These are phyloP conservation scores for Apophysomyces variabilis DNA, from an alignment of 371 early-diverging fungal species.

Conservation along the genomic window DNA sequence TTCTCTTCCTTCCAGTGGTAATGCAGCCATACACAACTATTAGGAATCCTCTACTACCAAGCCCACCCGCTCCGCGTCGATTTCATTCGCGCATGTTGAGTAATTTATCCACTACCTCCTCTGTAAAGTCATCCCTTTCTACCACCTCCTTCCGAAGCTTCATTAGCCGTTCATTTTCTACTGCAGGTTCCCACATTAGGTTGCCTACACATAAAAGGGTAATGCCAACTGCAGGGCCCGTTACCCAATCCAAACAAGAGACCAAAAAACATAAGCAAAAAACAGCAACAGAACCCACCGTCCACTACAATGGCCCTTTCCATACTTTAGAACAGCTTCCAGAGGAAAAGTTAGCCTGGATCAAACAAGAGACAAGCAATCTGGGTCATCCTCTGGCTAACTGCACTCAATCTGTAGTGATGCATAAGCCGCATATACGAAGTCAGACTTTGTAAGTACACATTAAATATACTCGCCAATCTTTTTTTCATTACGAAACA, in stretches of 20 bases:
- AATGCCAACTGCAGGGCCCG: neutral
- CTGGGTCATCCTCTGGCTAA: constrained; percentile 26
- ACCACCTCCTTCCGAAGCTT: constrained; percentile 11
- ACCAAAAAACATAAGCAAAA: neutral
- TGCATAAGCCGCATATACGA: constrained; percentile 27
- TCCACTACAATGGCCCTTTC: constrained; percentile 39
- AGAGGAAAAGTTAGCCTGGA: constrained; percentile 35
- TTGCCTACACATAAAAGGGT: constrained; percentile 5
- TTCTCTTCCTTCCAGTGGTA: constrained; percentile 5
- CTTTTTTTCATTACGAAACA: neutral
- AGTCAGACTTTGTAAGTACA: constrained; percentile 28
- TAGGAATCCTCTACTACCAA: constrained; percentile 15
- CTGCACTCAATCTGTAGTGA: constrained; percentile 27
- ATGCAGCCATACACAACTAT: constrained; percentile 8
- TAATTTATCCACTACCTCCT: neutral
- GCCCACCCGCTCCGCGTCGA: constrained; percentile 5
- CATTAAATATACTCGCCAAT: neutral
- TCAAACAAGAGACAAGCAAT: constrained; percentile 32
- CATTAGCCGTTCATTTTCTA: constrained; percentile 19
- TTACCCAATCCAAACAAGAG: constrained; percentile 3
- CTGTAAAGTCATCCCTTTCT: neutral
- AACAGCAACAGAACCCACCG: constrained; percentile 21
- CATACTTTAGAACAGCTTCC: constrained; percentile 35
- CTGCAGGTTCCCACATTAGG: constrained; percentile 24
- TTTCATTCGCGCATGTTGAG: constrained; percentile 9